Percentiles rank a stretch among this genome's conserved stretches.
phyloP scores from a whole-genome alignment of 371 early-diverging fungal species.

The Syncephalis fuscata region DNA sequence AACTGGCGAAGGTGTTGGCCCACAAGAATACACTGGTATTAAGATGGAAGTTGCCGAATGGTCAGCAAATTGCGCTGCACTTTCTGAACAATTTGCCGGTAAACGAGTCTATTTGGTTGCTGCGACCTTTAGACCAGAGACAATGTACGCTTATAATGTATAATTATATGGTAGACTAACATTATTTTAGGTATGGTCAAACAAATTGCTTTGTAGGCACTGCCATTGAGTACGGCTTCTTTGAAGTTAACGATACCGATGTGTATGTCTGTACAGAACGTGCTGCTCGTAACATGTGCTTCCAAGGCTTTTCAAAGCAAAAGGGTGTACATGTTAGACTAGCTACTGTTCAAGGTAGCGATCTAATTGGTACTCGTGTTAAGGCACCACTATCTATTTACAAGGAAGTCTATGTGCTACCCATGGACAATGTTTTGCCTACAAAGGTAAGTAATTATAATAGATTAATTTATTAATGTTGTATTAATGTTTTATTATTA shows the following conservation, averaged over 20 bases:
- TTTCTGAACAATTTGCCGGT: slow-evolving; percentile 8
- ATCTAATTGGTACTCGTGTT: slow-evolving; percentile 79
- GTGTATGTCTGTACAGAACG: slow-evolving; percentile 82
- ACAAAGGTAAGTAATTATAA: slow-evolving; percentile 30
- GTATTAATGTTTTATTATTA: no score
- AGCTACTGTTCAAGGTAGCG: slow-evolving; percentile 59
- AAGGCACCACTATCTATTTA: slow-evolving; percentile 74
- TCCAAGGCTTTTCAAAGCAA: slow-evolving; percentile 60
- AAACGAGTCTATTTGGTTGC: slow-evolving; percentile 84
- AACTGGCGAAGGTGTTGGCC: slow-evolving; percentile 95
- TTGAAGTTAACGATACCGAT: slow-evolving; percentile 52
- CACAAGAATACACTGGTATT: slow-evolving; percentile 91
- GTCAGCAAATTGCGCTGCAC: slow-evolving; percentile 12
- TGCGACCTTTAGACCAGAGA: slow-evolving; percentile 95
- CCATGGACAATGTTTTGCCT: slow-evolving; percentile 89
- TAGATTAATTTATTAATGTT: no score
- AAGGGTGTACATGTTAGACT: slow-evolving; percentile 52
- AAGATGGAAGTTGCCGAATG: slow-evolving; percentile 71
- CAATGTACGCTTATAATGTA: slow-evolving; percentile 56
- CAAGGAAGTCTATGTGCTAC: slow-evolving; percentile 77
- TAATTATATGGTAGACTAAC: background rate
- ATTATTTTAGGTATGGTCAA: slow-evolving; percentile 40
- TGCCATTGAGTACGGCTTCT: slow-evolving; percentile 82
- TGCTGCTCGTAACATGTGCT: slow-evolving; percentile 93
- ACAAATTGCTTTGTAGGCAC: slow-evolving; percentile 95